Evolutionary conservation across 2,329 filamentous ascomycete genomes (phyloP), one percentile per base, ranked within the genome.

Genomic region (Simplicillium aogashimaense): DNA sequence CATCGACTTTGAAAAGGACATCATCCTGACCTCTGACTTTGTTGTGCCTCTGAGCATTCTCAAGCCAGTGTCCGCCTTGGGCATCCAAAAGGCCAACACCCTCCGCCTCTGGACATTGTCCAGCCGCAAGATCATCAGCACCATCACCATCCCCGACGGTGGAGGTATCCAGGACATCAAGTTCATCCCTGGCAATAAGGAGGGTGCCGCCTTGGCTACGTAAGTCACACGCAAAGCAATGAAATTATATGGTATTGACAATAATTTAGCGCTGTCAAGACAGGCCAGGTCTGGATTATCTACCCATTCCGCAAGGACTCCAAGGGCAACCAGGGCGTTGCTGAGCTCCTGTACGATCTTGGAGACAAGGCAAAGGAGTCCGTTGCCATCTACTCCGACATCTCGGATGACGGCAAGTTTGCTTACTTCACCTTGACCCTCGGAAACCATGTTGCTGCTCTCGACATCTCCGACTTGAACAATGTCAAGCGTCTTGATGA

Each of bases 111-210:
- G 75, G 75, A 67, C 76, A 39, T 60, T 80, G 4, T 50, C 60
- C 14, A 56, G 57, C 14, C 65, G 70, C 39, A 72, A 61, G 37
- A 80, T 80, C 45, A 64, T 78, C 45, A 75, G 64, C 40, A 80
- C 76, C 13, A 75, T 80, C 44, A 74, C 66, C 11, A 78, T 81
- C 42, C 30, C 30, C 40, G n/a, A 64, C 59, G 72, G 74, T 29
- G 64, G 66, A 32, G 76, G 76, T 44, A 79, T 80, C 38, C 75
- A 80, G 50, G 76, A 81, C 46, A 71, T 81, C 51, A 81, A 81
- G 55, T 78, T 79, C 58, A 80, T 80, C 45, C 76, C 76, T 1
- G 70, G 72, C 8, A 74, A 80, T 61, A 52, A 60, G 7, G 75
- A 80, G 45, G 63, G 61, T 29, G 76, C 75, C 28, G 76, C 75